A percentile compares a stretch with the other conserved stretches of the same genome.
phyloP scores from a whole-genome alignment of 352 stramenopile species.

The Pythium pectinolyticum region DNA sequence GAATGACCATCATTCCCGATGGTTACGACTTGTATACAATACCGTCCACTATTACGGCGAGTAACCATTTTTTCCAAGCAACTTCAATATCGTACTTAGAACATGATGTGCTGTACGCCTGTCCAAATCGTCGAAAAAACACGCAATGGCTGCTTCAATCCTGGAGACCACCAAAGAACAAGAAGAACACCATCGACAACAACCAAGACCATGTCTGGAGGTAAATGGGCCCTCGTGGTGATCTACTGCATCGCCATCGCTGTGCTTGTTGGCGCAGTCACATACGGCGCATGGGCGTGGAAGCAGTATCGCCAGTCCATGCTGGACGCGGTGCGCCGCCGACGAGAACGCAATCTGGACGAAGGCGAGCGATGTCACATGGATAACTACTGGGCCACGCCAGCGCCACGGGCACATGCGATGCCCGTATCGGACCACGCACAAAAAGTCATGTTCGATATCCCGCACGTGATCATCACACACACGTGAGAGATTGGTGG shows the following conservation, averaged over 20 bases:
- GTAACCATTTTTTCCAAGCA: no score
- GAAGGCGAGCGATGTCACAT: slow-evolving; percentile 14
- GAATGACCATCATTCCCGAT: slow-evolving; percentile 6
- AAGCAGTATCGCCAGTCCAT: slow-evolving; percentile 37
- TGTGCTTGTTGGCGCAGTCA: slow-evolving; percentile 28
- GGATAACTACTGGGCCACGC: slow-evolving; percentile 38
- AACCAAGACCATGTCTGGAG: slow-evolving; percentile 3
- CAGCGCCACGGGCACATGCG: slow-evolving; percentile 5
- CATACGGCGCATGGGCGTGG: slow-evolving; percentile 36
- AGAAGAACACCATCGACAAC: background rate
- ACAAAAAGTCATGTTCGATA: slow-evolving; percentile 6
- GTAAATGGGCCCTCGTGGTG: slow-evolving; percentile 24
- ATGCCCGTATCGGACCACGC: background rate
- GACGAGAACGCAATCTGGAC: slow-evolving; percentile 32
- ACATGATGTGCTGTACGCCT: background rate
- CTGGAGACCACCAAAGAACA: slow-evolving; percentile 8
- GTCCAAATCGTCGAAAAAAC: slow-evolving; percentile 5
- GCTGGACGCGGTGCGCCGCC: slow-evolving; percentile 28
- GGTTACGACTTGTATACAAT: no score
- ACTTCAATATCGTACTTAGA: slow-evolving; percentile 31
- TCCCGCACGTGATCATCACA: slow-evolving; percentile 23
- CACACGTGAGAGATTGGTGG: slow-evolving; percentile 14
- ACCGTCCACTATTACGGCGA: no score
- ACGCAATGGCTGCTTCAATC: slow-evolving; percentile 2
- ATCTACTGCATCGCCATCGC: slow-evolving; percentile 33